Conservation (phyloP, 768 basidiomycete species). For the Amanita brunnescens region DNA sequence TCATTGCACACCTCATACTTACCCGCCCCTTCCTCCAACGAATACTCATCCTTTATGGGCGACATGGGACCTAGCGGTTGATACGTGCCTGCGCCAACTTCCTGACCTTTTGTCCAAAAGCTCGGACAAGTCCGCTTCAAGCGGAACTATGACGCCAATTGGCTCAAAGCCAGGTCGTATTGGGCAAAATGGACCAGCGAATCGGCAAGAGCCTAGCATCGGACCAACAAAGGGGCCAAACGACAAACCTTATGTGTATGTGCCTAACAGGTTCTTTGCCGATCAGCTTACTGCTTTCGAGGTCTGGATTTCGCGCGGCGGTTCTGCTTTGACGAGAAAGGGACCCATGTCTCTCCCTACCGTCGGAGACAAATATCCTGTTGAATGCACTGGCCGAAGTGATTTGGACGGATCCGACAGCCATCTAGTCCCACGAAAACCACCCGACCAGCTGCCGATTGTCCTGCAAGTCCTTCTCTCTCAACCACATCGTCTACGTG, state of each 20-base stretch:
- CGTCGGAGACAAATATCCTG: constrained; percentile 23
- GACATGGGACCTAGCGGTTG: constrained; percentile 96
- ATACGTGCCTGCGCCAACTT: constrained; percentile 89
- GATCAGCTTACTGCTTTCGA: constrained; percentile 97
- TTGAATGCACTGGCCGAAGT: background rate
- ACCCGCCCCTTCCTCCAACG: constrained; percentile 87
- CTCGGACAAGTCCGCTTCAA: constrained; percentile 18
- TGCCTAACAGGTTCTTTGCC: constrained; percentile 87
- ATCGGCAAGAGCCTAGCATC: constrained; percentile 18
- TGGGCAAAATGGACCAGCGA: constrained; percentile 29
- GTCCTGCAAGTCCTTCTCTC: constrained; percentile 96
- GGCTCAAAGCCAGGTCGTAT: constrained; percentile 33
- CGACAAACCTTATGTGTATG: constrained; percentile 58
- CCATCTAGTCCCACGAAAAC: constrained; percentile 76
- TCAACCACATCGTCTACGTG: constrained; percentile 90
- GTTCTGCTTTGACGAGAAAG: constrained; percentile 69
- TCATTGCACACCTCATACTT: constrained; percentile 92
- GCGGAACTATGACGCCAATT: constrained; percentile 16
- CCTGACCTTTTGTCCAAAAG: constrained; percentile 60
- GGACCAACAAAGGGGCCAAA: constrained; percentile 17
- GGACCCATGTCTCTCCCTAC: constrained; percentile 68
- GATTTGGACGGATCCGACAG: constrained; percentile 20
- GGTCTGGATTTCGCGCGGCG: constrained; percentile 95
- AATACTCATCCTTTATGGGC: constrained; percentile 96
- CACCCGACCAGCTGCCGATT: constrained; percentile 95